Evolutionary conservation across 2,329 filamentous ascomycete genomes (phyloP), one percentile per base, ranked within the genome.

Genomic region (Ceratocystis destructans): DNA sequence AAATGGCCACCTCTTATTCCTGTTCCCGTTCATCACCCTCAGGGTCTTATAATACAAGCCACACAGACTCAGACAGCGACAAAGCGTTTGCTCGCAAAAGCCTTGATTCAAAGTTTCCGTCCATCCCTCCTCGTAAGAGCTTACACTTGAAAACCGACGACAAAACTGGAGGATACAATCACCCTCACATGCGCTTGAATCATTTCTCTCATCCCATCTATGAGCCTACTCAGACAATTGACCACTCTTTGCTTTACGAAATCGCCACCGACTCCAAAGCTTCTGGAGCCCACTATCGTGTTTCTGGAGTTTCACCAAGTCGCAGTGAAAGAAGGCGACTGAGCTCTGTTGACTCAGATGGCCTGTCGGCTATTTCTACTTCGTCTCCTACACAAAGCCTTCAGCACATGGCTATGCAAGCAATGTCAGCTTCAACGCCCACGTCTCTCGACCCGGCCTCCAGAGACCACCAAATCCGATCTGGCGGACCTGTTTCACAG

Each of bases 41-140:
- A 41, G 57, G 64, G 33, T 63, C 66, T n/a, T 62, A 62, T 44
- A 61, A 65, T 31, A 57, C 28, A n/a, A 45, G 50, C 20, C 50
- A 46, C 15, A 66, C 63, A 28, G 64, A 62, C 59, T 68, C 66
- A 2, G 66, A 68, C 59, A 68, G 66, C 61, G 66, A 68, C 55
- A 68, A 64, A 0, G 61, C 66, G 5, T 50, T 68, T 65, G 66
- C 66, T 8, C 63, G 45, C 20, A 48, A 61, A 61, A 68, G 66
- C 22, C 64, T 61, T 6, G 66, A 68, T 50, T 37, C 55, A 3
- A 45, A 41, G 25, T 37, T 41, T 15, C 31, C 61, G 15, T 31
- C 64, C n/a, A 55, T 31, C 31, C 17, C 53, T 17, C 7, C 25
- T 7, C 10, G 15, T 5, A 31, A 31, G 4, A 25, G 53, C n/a